Base-by-base conservation (phyloP, 2,329 filamentous ascomycete species). In the Hypoxylon sp. region DNA sequence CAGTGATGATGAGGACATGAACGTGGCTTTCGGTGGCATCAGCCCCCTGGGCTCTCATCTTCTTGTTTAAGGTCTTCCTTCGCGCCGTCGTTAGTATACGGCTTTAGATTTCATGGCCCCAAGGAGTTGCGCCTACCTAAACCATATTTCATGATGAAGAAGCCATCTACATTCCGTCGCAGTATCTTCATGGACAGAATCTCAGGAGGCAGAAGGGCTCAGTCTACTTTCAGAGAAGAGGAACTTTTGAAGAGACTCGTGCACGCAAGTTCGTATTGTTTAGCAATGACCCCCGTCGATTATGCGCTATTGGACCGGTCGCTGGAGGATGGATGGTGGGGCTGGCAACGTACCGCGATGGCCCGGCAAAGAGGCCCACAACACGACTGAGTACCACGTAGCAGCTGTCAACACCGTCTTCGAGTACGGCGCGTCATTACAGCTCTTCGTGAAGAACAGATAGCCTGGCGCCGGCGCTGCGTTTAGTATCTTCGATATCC, bases 211-310 rank as follows among this genome's bases (percentile, higher is more conserved):
- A 17, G 58, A 46, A 51, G 51, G 51, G 53, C 53, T 66, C 55
- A 49, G 48, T 55, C 54, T 54, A 14, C 44, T 62, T 62, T 46
- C 30, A 59, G 58, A 54, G 27, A 37, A 7, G 13, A 58, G 20
- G 57, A 61, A 61, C 53, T 58, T 62, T 61, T 59, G 53, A 51
- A 42, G 27, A 51, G 40, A 58, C 30, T n/a, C 25, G 57, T 61
- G 58, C 54, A 54, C 84, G 92, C 11, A 89, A 89, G 66, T 94
- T 95, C 70, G 89, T 94, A 1, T 81, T 95, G 14, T 84, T 93
- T 80, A 94, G 94, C 76, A 79, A 86, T 13, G 88, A 20, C 86
- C 0, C 92, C 92, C 0, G 81, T 95, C 50, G 83, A 94, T 54
- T 79, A 90, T n/a, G 81, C 87, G 1, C 92, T 92, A 0, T 80